These are phyloP conservation scores for Forsythia viridissima DNA, from an alignment of 257 asterid species.

Conservation along the genomic window DNA sequence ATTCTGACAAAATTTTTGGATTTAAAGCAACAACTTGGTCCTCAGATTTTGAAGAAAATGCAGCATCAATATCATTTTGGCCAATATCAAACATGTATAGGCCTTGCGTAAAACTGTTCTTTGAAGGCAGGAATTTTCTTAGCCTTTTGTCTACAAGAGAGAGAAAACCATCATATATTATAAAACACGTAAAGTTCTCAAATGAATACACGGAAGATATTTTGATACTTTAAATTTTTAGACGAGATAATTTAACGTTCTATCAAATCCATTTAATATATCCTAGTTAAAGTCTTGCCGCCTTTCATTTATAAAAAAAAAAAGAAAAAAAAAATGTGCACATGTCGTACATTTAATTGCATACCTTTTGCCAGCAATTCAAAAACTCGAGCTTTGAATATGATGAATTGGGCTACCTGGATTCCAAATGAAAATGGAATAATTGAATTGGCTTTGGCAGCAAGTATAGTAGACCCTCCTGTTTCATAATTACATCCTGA, in stretches of 20 bases:
- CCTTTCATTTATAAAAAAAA: neutral
- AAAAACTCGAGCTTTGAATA: slow-evolving; percentile 38
- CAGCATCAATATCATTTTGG: slow-evolving; percentile 45
- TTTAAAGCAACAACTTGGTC: slow-evolving; percentile 30
- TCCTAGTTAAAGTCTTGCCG: too few relatives aligned
- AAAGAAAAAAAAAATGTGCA: neutral
- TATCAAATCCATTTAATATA: too few relatives aligned
- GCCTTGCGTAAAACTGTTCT: slow-evolving; percentile 30
- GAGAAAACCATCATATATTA: neutral
- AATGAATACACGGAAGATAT: neutral
- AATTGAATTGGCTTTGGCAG: slow-evolving; percentile 13
- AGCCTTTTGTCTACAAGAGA: neutral
- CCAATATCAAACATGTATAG: slow-evolving; percentile 51
- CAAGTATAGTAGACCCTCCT: slow-evolving; percentile 40
- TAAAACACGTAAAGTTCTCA: too few relatives aligned
- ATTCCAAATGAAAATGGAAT: slow-evolving; percentile 43
- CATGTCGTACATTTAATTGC: too few relatives aligned
- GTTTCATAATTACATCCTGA: slow-evolving; percentile 42
- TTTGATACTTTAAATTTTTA: too few relatives aligned
- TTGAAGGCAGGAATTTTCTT: slow-evolving; percentile 15
- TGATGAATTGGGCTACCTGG: slow-evolving; percentile 45
- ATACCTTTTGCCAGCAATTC: slow-evolving; percentile 3
- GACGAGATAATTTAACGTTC: too few relatives aligned
- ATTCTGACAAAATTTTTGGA: slow-evolving; percentile 34
- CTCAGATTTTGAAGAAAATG: slow-evolving; percentile 30